phyloP scores from a whole-genome alignment of 441 rosid species.

The Corymbia citriodora region DNA sequence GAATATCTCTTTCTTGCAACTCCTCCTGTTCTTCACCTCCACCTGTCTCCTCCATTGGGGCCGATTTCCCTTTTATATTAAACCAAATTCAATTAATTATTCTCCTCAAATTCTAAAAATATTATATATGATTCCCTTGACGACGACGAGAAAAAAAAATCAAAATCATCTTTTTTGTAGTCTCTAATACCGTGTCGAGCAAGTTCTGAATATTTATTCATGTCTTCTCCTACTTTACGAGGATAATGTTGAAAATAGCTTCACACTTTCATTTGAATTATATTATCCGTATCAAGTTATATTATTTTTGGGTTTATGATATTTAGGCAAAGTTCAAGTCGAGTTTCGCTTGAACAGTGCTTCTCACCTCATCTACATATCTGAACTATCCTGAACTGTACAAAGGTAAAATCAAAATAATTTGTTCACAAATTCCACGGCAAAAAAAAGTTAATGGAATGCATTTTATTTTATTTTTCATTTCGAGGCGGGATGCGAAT shows the following conservation, averaged over 20 bases:
- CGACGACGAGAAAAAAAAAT: neutral
- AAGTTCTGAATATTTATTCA: neutral
- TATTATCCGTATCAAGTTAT: no score
- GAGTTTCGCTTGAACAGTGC: neutral
- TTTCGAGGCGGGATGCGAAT: neutral
- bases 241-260: neutral
- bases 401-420: neutral
- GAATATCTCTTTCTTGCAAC: neutral
- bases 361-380: neutral
- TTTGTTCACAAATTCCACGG: accelerated
- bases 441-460: neutral
- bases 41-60: neutral
- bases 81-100: neutral
- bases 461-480: neutral
- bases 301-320: neutral
- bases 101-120: neutral
- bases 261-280: accelerated
- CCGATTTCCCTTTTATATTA: neutral
- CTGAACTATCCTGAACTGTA: neutral
- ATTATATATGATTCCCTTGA: neutral
- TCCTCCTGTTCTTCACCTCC: neutral
- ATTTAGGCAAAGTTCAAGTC: neutral
- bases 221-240: neutral
- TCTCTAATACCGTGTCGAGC: no score
- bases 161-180: neutral